Evolutionary conservation across 306 rosid species (phyloP).

Genomic region (Myrica gale): DNA sequence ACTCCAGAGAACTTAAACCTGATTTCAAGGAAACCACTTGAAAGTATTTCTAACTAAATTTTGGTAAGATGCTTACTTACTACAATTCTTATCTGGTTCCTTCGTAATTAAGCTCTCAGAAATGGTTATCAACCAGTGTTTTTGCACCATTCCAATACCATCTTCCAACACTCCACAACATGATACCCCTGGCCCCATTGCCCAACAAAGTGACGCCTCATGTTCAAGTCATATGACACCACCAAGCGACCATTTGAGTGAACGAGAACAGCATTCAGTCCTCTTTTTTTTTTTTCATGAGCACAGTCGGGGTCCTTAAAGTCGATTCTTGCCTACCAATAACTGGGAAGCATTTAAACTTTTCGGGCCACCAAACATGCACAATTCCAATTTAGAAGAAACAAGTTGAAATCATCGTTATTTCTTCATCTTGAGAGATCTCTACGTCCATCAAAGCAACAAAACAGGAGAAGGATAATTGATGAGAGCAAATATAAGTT

Average conservation of each 20-base stretch:
- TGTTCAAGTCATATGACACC: not conserved
- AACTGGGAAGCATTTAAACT: not conserved
- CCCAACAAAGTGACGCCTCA: not conserved
- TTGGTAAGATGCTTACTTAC: not conserved
- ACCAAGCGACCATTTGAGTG: not conserved
- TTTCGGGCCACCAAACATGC: not conserved
- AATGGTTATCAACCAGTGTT: not conserved
- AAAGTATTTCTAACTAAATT: not conserved
- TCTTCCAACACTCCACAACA: not conserved
- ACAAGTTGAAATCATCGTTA: not conserved
- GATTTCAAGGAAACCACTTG: not conserved
- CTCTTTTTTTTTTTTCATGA: not conserved
- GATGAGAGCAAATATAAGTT: not conserved
- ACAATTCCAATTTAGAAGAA: no score
- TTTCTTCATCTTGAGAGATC: not conserved
- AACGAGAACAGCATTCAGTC: not conserved
- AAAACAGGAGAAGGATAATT: not conserved
- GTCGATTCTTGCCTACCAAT: no score
- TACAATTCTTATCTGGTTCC: not conserved
- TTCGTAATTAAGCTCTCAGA: no score
- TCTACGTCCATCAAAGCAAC: not conserved
- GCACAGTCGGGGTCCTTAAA: no score
- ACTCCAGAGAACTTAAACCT: not conserved
- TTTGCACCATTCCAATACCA: not conserved
- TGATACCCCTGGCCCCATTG: not conserved